Conservation (phyloP, 2,329 filamentous ascomycete genomes). For the Pseudocercospora ulei region DNA sequence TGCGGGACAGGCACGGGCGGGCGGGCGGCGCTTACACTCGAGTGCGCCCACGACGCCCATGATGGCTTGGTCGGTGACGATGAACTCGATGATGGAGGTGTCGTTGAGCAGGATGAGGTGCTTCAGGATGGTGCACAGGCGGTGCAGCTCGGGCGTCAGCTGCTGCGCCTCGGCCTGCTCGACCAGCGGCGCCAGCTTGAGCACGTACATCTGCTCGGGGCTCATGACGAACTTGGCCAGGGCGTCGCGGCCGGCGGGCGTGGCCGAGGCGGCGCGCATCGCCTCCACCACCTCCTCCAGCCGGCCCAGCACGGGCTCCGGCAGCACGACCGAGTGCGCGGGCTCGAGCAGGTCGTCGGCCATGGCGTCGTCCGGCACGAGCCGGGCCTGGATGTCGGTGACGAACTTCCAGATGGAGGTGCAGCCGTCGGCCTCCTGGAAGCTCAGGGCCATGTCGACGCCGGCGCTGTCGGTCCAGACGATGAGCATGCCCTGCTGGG, state of each 20-base stretch:
- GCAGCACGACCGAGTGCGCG: constrained; percentile 62
- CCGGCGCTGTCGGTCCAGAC: constrained; percentile 92
- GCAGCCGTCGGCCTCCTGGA: constrained; percentile 94
- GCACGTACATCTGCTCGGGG: constrained; percentile 64
- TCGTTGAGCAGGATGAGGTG: constrained; percentile 90
- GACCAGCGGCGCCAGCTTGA: constrained; percentile 75
- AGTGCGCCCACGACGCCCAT: constrained; percentile 88
- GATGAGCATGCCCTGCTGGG: constrained; percentile 97
- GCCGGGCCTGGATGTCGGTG: constrained; percentile 67
- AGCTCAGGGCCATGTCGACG: constrained; percentile 94
- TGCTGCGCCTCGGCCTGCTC: constrained; percentile 85
- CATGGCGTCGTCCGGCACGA: constrained; percentile 65
- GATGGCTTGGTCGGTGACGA: constrained; percentile 80
- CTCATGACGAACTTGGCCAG: constrained; percentile 76
- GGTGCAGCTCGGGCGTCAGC: constrained; percentile 73
- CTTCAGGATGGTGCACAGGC: constrained; percentile 97
- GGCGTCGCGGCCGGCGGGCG: constrained; percentile 68
- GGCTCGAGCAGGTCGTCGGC: constrained; percentile 78
- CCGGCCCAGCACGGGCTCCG: constrained; percentile 68
- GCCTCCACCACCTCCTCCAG: constrained; percentile 73
- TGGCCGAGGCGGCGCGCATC: constrained; percentile 68
- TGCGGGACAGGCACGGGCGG: too few relatives aligned
- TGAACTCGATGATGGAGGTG: constrained; percentile 83
- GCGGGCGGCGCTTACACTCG: constrained; percentile 62
- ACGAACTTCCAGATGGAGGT: constrained; percentile 93